A percentile compares a stretch with the other conserved stretches of the same genome.
These are phyloP conservation scores for Aspergillus floridensis DNA, from an alignment of 2,329 filamentous ascomycete species.

Conservation along the genomic window DNA sequence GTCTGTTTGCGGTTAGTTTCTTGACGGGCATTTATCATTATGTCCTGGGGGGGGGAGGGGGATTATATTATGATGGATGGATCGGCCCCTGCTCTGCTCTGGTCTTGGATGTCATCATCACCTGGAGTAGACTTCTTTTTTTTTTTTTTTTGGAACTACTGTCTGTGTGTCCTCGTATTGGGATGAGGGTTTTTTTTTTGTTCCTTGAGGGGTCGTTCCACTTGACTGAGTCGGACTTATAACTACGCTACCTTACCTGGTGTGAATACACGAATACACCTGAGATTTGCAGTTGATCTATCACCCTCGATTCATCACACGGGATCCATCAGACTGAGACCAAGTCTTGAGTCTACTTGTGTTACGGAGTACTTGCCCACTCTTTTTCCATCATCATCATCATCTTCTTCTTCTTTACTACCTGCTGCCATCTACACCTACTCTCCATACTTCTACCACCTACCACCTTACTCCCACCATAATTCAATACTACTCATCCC, in stretches of 20 bases:
- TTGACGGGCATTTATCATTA: no score
- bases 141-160: no score
- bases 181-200: no score
- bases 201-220: not conserved
- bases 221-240: not conserved
- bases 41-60: no score
- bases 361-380: not conserved
- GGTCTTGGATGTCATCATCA: constrained; percentile 1
- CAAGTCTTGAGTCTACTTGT: not conserved
- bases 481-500: no score
- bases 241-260: not conserved
- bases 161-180: no score
- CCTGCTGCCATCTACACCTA: no score
- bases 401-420: not conserved
- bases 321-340: not conserved
- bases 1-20: not conserved
- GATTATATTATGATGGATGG: not conserved
- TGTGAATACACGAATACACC: not conserved
- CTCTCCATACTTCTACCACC: no score
- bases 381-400: no score
- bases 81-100: not conserved
- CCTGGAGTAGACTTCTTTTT: no score
- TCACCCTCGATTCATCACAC: not conserved
- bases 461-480: no score
- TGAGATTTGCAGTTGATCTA: not conserved